Percentiles rank a stretch among this genome's conserved stretches.
Conservation (phyloP, 495 filamentous ascomycete genomes). For the Neurospora africana region DNA sequence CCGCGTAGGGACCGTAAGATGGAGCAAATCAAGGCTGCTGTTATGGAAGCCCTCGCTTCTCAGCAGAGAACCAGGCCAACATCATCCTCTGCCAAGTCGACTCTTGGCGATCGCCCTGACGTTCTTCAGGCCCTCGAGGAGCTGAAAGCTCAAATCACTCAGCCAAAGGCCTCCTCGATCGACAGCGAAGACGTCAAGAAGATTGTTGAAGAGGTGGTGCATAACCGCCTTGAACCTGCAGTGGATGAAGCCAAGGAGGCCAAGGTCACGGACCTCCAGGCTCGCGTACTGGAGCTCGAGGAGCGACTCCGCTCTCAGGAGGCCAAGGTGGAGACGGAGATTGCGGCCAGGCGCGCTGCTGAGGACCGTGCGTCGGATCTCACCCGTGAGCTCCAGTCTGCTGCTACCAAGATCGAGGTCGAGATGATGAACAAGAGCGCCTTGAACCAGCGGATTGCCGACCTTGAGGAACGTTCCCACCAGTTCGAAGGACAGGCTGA, state of each 20-base stretch:
- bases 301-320: slow-evolving; percentile 35
- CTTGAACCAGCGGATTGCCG: slow-evolving; percentile 34
- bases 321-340: slow-evolving; percentile 30
- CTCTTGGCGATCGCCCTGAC: slow-evolving; percentile 15
- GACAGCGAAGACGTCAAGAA: slow-evolving; percentile 46
- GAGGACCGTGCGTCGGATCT: slow-evolving; percentile 34
- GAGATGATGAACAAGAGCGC: slow-evolving; percentile 42
- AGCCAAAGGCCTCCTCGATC: slow-evolving; percentile 33
- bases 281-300: slow-evolving; percentile 32
- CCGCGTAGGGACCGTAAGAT: slow-evolving; percentile 64
- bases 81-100: slow-evolving; percentile 5
- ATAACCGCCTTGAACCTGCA: slow-evolving; percentile 34
- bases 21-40: slow-evolving; percentile 69
- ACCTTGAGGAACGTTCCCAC: slow-evolving; percentile 35
- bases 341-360: slow-evolving; percentile 27
- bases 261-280: slow-evolving; percentile 29
- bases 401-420: slow-evolving; percentile 40
- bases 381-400: slow-evolving; percentile 34
- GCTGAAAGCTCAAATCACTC: slow-evolving; percentile 39
- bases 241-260: slow-evolving; percentile 15
- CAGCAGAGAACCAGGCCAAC: slow-evolving; percentile 36
- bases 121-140: slow-evolving; percentile 32
- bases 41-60: slow-evolving; percentile 67
- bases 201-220: slow-evolving; percentile 49
- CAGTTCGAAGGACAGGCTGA: slow-evolving; percentile 33